phyloP scores from a whole-genome alignment of 768 basidiomycete species.

The Dendrothele bispora region DNA sequence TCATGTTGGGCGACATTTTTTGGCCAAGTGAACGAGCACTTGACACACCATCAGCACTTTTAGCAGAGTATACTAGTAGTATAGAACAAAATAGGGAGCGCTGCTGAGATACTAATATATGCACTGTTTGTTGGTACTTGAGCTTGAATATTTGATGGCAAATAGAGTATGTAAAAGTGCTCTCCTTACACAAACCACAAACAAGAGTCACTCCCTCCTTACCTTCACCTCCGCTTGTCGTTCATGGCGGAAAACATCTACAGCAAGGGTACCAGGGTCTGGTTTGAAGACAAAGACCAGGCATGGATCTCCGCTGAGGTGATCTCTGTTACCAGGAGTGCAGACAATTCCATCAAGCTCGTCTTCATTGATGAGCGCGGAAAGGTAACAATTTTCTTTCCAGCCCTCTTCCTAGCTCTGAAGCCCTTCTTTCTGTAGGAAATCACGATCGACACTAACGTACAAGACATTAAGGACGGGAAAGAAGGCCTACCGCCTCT shows the following conservation, averaged over 20 bases:
- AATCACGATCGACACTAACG: constrained; percentile 74
- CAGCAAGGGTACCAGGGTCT: constrained; percentile 86
- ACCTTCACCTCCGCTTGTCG: background rate
- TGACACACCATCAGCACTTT: too few relatives aligned
- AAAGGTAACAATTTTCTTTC: constrained; percentile 55
- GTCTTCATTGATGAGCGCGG: constrained; percentile 88
- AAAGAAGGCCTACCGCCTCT: constrained; percentile 85
- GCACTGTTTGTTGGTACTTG: too few relatives aligned
- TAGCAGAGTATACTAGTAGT: too few relatives aligned
- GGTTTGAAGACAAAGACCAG: constrained; percentile 93
- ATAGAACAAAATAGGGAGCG: too few relatives aligned
- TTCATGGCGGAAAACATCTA: constrained; percentile 89
- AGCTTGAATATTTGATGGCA: too few relatives aligned
- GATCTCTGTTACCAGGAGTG: constrained; percentile 56
- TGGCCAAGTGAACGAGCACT: too few relatives aligned
- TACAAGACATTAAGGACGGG: constrained; percentile 76
- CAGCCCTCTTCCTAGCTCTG: constrained; percentile 9
- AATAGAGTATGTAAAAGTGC: too few relatives aligned
- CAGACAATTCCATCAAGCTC: constrained; percentile 78
- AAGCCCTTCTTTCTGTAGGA: constrained; percentile 49
- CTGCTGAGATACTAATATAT: too few relatives aligned
- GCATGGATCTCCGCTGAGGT: constrained; percentile 95
- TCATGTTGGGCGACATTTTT: too few relatives aligned
- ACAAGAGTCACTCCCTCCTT: constrained; percentile 10
- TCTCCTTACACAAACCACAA: too few relatives aligned